Evolutionary conservation across 305 asterid species (phyloP).

Genomic region (Fraxinus platypoda): DNA sequence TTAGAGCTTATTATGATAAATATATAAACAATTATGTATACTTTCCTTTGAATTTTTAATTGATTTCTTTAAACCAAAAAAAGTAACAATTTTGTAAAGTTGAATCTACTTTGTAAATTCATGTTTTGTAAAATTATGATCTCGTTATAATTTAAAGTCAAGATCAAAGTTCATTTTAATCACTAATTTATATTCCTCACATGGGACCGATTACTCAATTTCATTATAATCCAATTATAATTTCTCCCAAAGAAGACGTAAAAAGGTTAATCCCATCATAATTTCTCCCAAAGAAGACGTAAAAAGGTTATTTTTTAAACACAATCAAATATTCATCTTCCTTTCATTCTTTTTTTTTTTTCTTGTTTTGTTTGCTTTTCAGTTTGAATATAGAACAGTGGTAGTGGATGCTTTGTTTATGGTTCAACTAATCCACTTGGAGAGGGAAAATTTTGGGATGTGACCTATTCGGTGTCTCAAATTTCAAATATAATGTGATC

Average conservation of each 20-base stretch:
- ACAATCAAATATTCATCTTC: not conserved
- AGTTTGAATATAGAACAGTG: not conserved
- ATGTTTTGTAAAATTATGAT: not conserved
- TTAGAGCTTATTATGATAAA: no score
- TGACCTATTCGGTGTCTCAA: conserved; percentile 22
- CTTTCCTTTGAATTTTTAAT: no score
- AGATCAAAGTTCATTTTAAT: no score
- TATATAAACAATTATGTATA: not conserved
- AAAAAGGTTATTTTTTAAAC: not conserved
- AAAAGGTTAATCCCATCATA: no score
- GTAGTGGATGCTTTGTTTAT: not conserved
- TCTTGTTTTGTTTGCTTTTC: not conserved
- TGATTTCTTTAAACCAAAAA: not conserved
- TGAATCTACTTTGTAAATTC: not conserved
- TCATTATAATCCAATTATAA: no score
- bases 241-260: no score
- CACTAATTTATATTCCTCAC: no score
- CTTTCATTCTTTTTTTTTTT: not conserved
- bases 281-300: no score
- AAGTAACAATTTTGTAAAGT: not conserved
- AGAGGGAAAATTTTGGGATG: not conserved
- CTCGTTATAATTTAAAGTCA: no score
- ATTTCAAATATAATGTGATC: conserved; percentile 25
- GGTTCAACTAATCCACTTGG: conserved; percentile 21
- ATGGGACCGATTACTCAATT: no score